Conservation (phyloP, 441 rosid species). For the Omphalea diandra region DNA sequence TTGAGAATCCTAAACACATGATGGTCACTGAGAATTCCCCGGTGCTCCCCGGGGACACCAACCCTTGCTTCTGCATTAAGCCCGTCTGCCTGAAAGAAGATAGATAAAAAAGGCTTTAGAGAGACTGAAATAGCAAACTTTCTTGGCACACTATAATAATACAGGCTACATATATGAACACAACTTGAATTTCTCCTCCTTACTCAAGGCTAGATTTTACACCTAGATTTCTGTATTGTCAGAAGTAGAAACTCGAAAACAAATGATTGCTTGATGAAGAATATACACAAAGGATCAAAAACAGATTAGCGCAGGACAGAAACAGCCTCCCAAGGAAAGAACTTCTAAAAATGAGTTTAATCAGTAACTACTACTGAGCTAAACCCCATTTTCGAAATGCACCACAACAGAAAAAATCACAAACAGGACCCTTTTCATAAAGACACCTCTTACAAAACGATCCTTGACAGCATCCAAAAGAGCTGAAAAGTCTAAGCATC, state of each 20-base stretch:
- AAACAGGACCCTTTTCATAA: not conserved
- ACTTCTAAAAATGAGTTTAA: not conserved
- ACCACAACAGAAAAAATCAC: not conserved
- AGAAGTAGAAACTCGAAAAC: not conserved
- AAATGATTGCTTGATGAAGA: too few species aligned
- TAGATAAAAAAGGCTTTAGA: not conserved
- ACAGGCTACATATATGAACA: not conserved
- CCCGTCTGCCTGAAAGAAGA: conserved; percentile 74
- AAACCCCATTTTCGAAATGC: not conserved
- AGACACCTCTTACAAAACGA: too few species aligned
- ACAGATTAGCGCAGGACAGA: not conserved
- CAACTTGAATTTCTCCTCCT: not conserved
- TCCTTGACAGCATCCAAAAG: too few species aligned
- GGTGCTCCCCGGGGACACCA: conserved; percentile 89
- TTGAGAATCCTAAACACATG: conserved; percentile 82
- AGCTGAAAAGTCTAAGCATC: not conserved
- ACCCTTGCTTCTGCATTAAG: conserved; percentile 91
- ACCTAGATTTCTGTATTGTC: too few species aligned
- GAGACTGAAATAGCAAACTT: not conserved
- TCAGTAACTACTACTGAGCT: not conserved
- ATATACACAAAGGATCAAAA: too few species aligned
- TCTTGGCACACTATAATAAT: not conserved
- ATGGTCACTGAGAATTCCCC: conserved; percentile 85
- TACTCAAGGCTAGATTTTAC: too few species aligned
- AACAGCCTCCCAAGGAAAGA: not conserved